Percentiles rank a stretch among this genome's conserved stretches.
Conservation (phyloP, 1,284 basidiomycete species). For the Heimioporus retisporus region DNA sequence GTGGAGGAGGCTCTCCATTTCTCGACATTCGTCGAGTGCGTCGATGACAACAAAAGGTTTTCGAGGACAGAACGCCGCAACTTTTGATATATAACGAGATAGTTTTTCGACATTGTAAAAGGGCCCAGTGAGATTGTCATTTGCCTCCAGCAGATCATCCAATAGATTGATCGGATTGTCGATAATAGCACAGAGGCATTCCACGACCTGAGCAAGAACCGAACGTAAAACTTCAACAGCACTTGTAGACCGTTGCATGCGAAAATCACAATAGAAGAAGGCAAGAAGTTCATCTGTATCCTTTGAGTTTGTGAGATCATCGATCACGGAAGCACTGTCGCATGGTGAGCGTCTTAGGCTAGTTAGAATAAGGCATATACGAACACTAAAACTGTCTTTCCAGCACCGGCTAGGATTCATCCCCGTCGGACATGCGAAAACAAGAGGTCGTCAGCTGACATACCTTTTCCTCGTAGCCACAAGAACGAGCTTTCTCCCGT, state of each 20-base stretch:
- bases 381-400: conserved; percentile 21
- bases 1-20: conserved; percentile 12
- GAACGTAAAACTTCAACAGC: conserved; percentile 25
- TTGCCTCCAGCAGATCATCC: conserved; percentile 16
- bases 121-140: neutral
- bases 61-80: conserved; percentile 6
- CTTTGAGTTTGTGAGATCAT: conserved; percentile 9
- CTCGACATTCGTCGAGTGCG: conserved; percentile 1
- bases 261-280: conserved; percentile 33
- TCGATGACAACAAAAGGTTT: neutral
- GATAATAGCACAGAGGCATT: neutral
- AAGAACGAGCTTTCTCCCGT: conserved; percentile 9
- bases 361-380: neutral
- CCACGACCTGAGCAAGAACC: conserved; percentile 18
- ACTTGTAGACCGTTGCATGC: conserved; percentile 6
- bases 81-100: conserved; percentile 4
- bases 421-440: neutral
- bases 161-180: conserved; percentile 6
- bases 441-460: rapidly evolving
- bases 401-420: conserved; percentile 15
- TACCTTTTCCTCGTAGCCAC: conserved; percentile 22
- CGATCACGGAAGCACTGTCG: conserved; percentile 16
- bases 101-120: conserved; percentile 20
- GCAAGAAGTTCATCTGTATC: conserved; percentile 7
- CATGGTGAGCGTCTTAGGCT: neutral